These are phyloP conservation scores for Gossypium trilobum DNA, from an alignment of 441 rosid genomes.

Conservation along the genomic window DNA sequence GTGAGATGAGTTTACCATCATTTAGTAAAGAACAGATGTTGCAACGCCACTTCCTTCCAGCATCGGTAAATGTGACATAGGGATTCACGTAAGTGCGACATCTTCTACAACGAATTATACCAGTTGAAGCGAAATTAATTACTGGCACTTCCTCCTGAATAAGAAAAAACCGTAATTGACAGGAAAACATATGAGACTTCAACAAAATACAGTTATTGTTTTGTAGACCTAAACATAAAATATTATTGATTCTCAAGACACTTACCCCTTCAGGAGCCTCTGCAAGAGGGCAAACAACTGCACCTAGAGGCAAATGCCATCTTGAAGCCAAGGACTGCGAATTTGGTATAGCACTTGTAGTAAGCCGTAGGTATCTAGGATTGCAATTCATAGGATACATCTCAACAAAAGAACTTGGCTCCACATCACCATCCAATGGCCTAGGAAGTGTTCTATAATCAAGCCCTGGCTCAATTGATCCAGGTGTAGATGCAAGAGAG, in stretches of 20 bases:
- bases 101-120: conserved; percentile 94
- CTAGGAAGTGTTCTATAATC: conserved; percentile 75
- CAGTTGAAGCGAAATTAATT: conserved; percentile 69
- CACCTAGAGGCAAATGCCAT: conserved; percentile 99
- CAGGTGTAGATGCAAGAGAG: conserved; percentile 65
- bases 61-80: conserved; percentile 74
- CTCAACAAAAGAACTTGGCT: conserved; percentile 54
- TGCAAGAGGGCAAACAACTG: conserved; percentile 97
- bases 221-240: conserved; percentile 13
- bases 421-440: conserved; percentile 85
- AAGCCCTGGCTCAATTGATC: conserved; percentile 72
- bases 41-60: conserved; percentile 99
- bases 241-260: conserved; percentile 20
- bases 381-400: conserved; percentile 70
- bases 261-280: conserved; percentile 91
- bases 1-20: conserved; percentile 52
- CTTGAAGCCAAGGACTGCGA: conserved; percentile 84
- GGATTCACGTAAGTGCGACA: conserved; percentile 98
- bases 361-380: conserved; percentile 76
- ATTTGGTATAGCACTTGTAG: conserved; percentile 77
- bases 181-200: conserved; percentile 16
- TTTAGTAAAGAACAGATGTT: conserved; percentile 82
- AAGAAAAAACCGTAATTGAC: conserved; percentile 20
- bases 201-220: conserved; percentile 5
- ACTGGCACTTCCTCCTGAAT: conserved; percentile 89